These are phyloP conservation scores for Geotrichum klebahnii DNA, from an alignment of 1,139 yeast species.

Conservation along the genomic window DNA sequence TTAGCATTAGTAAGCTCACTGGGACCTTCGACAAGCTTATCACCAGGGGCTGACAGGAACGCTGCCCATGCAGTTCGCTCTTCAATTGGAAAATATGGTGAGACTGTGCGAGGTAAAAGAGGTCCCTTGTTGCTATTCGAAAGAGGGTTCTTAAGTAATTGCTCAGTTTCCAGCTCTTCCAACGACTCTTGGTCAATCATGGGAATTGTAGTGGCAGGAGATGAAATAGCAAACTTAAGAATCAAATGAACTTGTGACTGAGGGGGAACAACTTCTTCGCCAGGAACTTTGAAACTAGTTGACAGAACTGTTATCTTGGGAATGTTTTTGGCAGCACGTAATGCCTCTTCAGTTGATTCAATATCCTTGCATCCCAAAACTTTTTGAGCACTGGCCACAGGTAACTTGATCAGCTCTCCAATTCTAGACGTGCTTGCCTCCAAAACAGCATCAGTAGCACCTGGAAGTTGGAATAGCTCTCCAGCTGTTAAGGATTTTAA, in stretches of 20 bases:
- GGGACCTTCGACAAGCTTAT: constrained; percentile 70
- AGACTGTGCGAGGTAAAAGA: constrained; percentile 53
- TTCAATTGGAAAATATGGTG: constrained; percentile 70
- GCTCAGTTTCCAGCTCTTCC: constrained; percentile 51
- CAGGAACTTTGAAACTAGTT: constrained; percentile 81
- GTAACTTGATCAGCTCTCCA: constrained; percentile 8
- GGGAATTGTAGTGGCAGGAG: constrained; percentile 44
- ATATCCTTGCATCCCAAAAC: constrained; percentile 21
- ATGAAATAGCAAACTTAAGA: constrained; percentile 68
- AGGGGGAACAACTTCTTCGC: constrained; percentile 76
- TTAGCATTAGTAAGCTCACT: constrained; percentile 52
- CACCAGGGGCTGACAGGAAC: constrained; percentile 65
- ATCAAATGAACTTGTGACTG: constrained; percentile 68
- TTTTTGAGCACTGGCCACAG: constrained; percentile 20
- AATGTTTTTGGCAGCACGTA: constrained; percentile 58
- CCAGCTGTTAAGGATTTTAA: constrained; percentile 49
- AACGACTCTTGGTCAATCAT: constrained; percentile 42
- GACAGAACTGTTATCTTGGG: constrained; percentile 68
- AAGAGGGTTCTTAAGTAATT: constrained; percentile 67
- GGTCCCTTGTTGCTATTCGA: constrained; percentile 64
- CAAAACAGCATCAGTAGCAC: constrained; percentile 40
- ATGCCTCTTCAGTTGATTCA: constrained; percentile 46
- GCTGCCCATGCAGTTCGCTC: constrained; percentile 57
- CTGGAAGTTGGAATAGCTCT: constrained; percentile 78
- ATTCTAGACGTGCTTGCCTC: constrained; percentile 5